Evolutionary conservation across 2,329 filamentous ascomycete genomes (phyloP), one percentile per base, ranked within the genome.

Genomic region (Chaetomium sp.): DNA sequence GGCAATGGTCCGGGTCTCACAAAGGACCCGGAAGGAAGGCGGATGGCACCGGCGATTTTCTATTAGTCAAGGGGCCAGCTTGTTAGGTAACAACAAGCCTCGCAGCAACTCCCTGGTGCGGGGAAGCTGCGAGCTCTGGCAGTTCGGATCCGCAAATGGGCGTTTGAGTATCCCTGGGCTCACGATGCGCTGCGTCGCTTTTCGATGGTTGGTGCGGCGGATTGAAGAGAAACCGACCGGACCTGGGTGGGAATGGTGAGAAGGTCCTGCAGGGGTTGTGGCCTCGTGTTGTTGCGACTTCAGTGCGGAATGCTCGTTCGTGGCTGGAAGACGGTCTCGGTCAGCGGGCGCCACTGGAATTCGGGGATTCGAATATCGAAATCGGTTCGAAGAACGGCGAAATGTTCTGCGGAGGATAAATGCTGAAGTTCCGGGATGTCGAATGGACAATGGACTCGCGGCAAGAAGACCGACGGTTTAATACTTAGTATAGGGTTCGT

Each of bases 81-180:
- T 72, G 67, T 77, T 77, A 77, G 73, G 74, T 76, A 77, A 77
- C 65, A 71, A 62, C 60, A 58, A 59, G 54, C 42, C 48, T 56
- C 49, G 45, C 52, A 27, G 19, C 19, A 52, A 65, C 69, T 67
- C 68, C 63, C 68, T 61, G 67, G 71, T 73, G 72, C 71, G 72
- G 72, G 72, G 72, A 72, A 74, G 63, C 45, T 62, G 64, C 58
- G 59, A 62, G 56, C 52, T 59, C 60, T 56, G 55, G 46, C 53
- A 47, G 52, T 54, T 49, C 47, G 61, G 58, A 57, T 63, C 62
- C 62, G 59, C 61, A 57, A 60, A 58, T 48, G 34, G 33, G 14
- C 36, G 57, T 53, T 59, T 60, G 56, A 56, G 36, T 44, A 42
- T 52, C 32, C 47, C 53, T 51, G 42, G 19, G 42, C 46, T 49